Base-by-base conservation (phyloP, 306 rosid genomes). In the Albizia julibrissin region DNA sequence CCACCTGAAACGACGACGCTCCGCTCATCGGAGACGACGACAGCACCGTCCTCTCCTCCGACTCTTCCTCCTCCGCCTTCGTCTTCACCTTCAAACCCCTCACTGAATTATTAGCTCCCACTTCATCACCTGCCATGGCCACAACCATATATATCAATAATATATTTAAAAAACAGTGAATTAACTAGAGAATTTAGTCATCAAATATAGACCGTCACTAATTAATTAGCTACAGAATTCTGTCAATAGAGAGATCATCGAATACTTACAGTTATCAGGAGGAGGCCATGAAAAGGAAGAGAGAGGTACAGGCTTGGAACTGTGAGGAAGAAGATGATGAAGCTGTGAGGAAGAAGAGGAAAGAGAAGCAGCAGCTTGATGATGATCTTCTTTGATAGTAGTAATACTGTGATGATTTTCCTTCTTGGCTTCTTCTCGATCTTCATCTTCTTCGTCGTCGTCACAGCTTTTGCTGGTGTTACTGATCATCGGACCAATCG, bases 1-100 rank as follows among this genome's bases (percentile, higher is more conserved):
- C 98, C 97, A 92, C 86, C 79, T 86, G 97, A 61, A 95, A 93
- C 37, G 94, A 92, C 0, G 98, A 91, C 0, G 91, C 92, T 8
- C 91, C 88, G 72, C 99, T 93, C 84, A 90, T 93, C 0, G 98
- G 97, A 9, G 99, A 92, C 0, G 89, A 88, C 31, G 65, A 58
- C 31, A 58, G 31, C 31, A 58, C 65, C 27, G 65, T 58, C 31
- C 86, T 84, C 39, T 88, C 94, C 75, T 89, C 95, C 13, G 77
- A 86, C 81, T 86, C 96, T 18, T 94, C 94, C 44, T 88, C 89
- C 24, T 77, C 74, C 68, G 91, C 86, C 42, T 73, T 56, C 76
- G 85, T 86, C 78, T 85, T 92, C 81, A 91, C 97, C 70, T 91
- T 92, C 65, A 92, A 74, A 40, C 83, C 86, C 58, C 85, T 79